Evolutionary conservation across 2,329 filamentous ascomycete genomes (phyloP).

Genomic region (Penicillium sp.): DNA sequence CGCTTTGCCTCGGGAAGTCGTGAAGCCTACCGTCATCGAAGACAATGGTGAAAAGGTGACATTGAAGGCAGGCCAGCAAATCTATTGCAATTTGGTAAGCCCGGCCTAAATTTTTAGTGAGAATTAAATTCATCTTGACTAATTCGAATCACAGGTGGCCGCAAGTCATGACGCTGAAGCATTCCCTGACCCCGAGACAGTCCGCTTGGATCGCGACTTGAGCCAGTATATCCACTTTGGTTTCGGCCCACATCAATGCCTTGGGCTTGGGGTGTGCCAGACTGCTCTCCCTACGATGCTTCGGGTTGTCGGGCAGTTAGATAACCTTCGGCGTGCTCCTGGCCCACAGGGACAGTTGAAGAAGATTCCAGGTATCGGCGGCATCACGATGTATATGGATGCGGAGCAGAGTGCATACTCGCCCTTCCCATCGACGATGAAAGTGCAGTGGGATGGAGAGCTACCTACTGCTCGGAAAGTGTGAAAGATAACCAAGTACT

Average conservation of each 20-base stretch:
- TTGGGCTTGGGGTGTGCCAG: conserved; percentile 50
- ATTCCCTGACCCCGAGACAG: conserved; percentile 43
- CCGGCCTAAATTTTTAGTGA: background rate
- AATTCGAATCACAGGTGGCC: conserved; percentile 25
- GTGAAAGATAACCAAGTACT: background rate
- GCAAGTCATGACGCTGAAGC: conserved; percentile 38
- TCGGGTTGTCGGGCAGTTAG: conserved; percentile 41
- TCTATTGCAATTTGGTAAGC: conserved; percentile 41
- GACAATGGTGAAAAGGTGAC: conserved; percentile 35
- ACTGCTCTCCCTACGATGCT: conserved; percentile 41
- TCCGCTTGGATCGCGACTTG: conserved; percentile 64
- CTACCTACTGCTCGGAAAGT: conserved; percentile 22
- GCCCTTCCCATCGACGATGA: conserved; percentile 47
- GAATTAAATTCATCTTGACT: background rate
- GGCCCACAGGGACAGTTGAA: conserved; percentile 44
- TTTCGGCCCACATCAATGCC: conserved; percentile 62
- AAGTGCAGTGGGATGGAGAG: conserved; percentile 46
- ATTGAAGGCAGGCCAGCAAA: conserved; percentile 36
- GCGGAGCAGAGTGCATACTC: conserved; percentile 44
- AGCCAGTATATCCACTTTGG: conserved; percentile 66
- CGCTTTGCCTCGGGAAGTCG: conserved; percentile 37
- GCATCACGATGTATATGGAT: conserved; percentile 47
- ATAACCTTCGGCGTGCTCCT: conserved; percentile 44
- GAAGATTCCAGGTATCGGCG: conserved; percentile 39
- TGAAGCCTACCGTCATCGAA: conserved; percentile 33